A percentile compares a stretch with the other conserved stretches of the same genome.
These are phyloP conservation scores for Blastobotrys apis DNA, from an alignment of 1,139 yeast genomes.

Conservation along the genomic window DNA sequence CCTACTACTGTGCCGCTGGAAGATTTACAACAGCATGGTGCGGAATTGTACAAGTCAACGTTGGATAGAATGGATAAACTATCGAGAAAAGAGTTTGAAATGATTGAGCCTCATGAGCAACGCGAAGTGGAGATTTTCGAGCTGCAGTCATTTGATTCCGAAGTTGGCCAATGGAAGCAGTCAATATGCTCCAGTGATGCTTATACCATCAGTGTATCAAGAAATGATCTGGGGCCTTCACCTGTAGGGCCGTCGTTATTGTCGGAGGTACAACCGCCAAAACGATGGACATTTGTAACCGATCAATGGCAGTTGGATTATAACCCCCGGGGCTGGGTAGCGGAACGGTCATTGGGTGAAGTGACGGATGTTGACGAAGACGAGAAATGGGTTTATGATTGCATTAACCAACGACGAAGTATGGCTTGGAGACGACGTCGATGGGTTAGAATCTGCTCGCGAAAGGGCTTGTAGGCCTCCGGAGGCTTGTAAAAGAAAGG, in stretches of 20 bases:
- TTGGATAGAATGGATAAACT: conserved; percentile 32
- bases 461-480: no score
- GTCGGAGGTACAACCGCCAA: conserved; percentile 28
- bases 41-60: neutral
- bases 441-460: conserved; percentile 27
- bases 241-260: conserved; percentile 19
- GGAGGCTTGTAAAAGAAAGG: no score
- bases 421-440: conserved; percentile 27
- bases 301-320: conserved; percentile 30
- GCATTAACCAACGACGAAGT: conserved; percentile 16
- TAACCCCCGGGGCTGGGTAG: conserved; percentile 28
- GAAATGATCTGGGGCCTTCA: conserved; percentile 3
- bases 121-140: conserved; percentile 65
- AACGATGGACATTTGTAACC: conserved; percentile 26
- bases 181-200: conserved; percentile 22
- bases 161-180: conserved; percentile 54
- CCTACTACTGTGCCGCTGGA: conserved; percentile 13
- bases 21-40: neutral
- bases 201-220: conserved; percentile 11
- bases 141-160: conserved; percentile 52
- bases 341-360: conserved; percentile 15
- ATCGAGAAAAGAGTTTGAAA: conserved; percentile 30
- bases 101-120: conserved; percentile 32
- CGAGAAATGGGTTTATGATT: conserved; percentile 35
- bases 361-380: conserved; percentile 25